Evolutionary conservation across 768 basidiomycete species (phyloP).

Genomic region (Auriscalpium microsporum): DNA sequence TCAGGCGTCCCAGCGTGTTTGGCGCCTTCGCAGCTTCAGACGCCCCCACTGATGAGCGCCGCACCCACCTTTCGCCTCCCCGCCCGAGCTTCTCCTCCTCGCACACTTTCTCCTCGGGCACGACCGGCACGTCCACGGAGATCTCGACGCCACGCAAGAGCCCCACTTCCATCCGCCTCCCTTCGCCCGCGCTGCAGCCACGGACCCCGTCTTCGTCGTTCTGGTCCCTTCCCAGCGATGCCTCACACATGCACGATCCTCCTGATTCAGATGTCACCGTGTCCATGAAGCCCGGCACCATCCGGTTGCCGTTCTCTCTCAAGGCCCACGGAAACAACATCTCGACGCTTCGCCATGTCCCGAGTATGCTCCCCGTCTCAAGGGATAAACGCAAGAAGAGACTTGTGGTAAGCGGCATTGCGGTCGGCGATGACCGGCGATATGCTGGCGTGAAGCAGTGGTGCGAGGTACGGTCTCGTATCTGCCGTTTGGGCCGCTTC

Average conservation of each 20-base stretch:
- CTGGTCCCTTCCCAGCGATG: constrained; percentile 31
- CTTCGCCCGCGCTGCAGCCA: constrained; percentile 28
- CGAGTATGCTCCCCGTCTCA: constrained; percentile 17
- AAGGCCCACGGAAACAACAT: constrained; percentile 12
- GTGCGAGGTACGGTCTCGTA: constrained; percentile 50
- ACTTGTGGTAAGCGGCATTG: constrained; percentile 64
- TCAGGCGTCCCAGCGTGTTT: constrained; percentile 44
- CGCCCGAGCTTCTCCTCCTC: constrained; percentile 17
- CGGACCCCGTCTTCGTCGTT: constrained; percentile 28
- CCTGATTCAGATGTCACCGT: constrained; percentile 19
- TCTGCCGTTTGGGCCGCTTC: not conserved
- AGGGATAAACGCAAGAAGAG: constrained; percentile 50
- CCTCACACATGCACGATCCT: constrained; percentile 32
- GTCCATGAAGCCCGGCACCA: constrained; percentile 19
- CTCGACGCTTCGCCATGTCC: constrained; percentile 13
- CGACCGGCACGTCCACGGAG: constrained; percentile 12
- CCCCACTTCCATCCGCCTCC: constrained; percentile 26
- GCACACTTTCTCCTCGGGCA: constrained; percentile 15
- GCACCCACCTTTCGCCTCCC: constrained; percentile 19
- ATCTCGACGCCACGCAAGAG: constrained; percentile 21
- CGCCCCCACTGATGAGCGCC: constrained; percentile 23
- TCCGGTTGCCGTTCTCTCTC: constrained; percentile 26
- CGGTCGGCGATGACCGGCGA: constrained; percentile 47
- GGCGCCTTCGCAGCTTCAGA: constrained; percentile 50
- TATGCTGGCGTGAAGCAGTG: constrained; percentile 63